Evolutionary conservation across 768 basidiomycete genomes (phyloP).

Genomic region (Lentinula aciculospora): DNA sequence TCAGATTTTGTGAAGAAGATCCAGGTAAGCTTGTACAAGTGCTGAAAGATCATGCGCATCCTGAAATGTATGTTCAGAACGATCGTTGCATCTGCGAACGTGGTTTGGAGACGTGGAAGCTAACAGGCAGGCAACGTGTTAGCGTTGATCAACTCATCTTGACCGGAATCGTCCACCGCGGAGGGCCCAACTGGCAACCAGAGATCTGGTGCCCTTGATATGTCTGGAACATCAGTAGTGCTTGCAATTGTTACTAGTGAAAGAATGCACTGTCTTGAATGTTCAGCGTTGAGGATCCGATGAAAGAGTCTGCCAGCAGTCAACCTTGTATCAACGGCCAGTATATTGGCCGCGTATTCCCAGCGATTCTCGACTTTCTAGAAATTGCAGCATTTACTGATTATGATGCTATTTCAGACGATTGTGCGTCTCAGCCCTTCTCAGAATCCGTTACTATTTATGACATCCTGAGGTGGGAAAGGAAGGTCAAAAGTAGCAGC

Average conservation of each 20-base stretch:
- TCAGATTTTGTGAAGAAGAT: conserved; percentile 23
- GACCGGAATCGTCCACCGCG: conserved; percentile 30
- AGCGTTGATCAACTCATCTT: conserved; percentile 29
- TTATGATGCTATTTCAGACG: neutral
- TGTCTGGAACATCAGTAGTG: conserved; percentile 7
- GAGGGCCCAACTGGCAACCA: conserved; percentile 37
- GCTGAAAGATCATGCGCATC: neutral
- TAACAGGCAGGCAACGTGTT: conserved; percentile 19
- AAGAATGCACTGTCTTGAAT: no score
- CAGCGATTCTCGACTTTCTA: neutral
- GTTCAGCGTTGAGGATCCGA: no score
- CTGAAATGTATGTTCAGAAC: neutral
- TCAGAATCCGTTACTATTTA: neutral
- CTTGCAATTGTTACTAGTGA: no score
- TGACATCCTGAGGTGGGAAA: neutral
- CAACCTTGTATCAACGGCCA: no score
- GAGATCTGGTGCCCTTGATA: conserved; percentile 29
- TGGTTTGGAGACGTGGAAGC: conserved; percentile 32
- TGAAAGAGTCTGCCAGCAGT: no score
- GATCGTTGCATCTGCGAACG: conserved; percentile 22
- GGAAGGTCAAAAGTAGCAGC: neutral
- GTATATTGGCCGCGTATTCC: no score
- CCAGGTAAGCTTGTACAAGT: conserved; percentile 19
- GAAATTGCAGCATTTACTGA: neutral
- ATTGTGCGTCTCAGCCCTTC: neutral